These are phyloP conservation scores for Saccharomycopsis babjevae DNA, from an alignment of 805 yeast genomes.

Conservation along the genomic window DNA sequence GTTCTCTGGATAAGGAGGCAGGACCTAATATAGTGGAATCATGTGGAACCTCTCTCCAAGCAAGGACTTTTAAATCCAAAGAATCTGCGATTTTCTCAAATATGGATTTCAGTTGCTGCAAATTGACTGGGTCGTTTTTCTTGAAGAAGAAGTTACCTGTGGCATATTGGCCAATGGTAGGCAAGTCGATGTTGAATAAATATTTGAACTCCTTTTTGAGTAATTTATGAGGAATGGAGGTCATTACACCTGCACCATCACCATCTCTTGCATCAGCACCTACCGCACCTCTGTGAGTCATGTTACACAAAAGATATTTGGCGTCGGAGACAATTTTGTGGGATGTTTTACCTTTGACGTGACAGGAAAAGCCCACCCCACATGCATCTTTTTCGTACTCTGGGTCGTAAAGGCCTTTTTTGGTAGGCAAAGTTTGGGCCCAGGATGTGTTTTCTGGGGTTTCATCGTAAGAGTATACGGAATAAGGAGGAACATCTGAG, in stretches of 20 bases:
- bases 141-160: constrained; percentile 92
- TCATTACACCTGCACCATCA: constrained; percentile 97
- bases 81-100: constrained; percentile 74
- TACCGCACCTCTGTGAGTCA: constrained; percentile 99
- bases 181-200: constrained; percentile 56
- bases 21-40: constrained; percentile 94
- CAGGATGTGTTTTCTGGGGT: constrained; percentile 73
- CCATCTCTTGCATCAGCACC: constrained; percentile 94
- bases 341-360: constrained; percentile 76
- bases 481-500: constrained; percentile 10
- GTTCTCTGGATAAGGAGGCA: constrained; percentile 89
- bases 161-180: constrained; percentile 80
- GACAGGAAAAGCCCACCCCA: constrained; percentile 97
- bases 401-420: constrained; percentile 89
- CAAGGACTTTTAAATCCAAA: constrained; percentile 73
- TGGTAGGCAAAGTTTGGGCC: constrained; percentile 82
- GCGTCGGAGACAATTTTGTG: constrained; percentile 95
- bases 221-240: constrained; percentile 85
- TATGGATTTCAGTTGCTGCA: constrained; percentile 58
- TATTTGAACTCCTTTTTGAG: constrained; percentile 75
- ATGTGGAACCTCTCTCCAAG: constrained; percentile 92
- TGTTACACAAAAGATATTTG: constrained; percentile 76
- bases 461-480: constrained; percentile 59
- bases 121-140: constrained; percentile 59
- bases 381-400: constrained; percentile 93